These are phyloP conservation scores for Lotmaria passim DNA, from an alignment of 208 protist species.

Conservation along the genomic window DNA sequence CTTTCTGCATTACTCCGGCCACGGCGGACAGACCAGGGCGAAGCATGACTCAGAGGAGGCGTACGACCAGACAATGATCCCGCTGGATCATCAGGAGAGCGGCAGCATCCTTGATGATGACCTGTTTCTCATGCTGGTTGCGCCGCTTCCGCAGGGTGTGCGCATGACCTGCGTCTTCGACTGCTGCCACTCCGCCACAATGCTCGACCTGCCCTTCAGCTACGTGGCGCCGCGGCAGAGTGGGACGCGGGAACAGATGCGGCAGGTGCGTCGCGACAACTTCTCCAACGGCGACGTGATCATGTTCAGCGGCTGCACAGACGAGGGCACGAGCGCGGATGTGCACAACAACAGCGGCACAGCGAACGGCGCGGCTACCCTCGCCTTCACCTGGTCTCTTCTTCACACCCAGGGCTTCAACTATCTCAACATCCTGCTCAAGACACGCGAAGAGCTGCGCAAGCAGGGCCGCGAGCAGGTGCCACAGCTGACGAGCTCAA, in stretches of 20 bases:
- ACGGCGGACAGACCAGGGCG: constrained; percentile 75
- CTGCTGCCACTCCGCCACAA: constrained; percentile 93
- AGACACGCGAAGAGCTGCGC: constrained; percentile 75
- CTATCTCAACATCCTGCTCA: constrained; percentile 85
- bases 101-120: constrained; percentile 92
- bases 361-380: constrained; percentile 83
- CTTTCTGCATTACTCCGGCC: constrained; percentile 93
- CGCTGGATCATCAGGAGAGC: constrained; percentile 68
- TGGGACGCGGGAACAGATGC: constrained; percentile 50
- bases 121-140: constrained; percentile 82
- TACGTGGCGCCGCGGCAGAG: constrained; percentile 56
- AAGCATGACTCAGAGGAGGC: constrained; percentile 61
- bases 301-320: constrained; percentile 90
- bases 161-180: constrained; percentile 94
- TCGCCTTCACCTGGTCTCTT: constrained; percentile 79
- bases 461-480: constrained; percentile 82
- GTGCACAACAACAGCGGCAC: constrained; percentile 44
- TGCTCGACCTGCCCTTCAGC: constrained; percentile 90
- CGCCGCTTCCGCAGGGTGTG: constrained; percentile 71
- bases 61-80: constrained; percentile 87
- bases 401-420: constrained; percentile 67
- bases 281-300: constrained; percentile 85
- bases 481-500: constrained; percentile 90
- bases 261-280: constrained; percentile 70
- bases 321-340: constrained; percentile 87